Evolutionary conservation across 768 basidiomycete species (phyloP).

Genomic region (Phylloporus sp.): DNA sequence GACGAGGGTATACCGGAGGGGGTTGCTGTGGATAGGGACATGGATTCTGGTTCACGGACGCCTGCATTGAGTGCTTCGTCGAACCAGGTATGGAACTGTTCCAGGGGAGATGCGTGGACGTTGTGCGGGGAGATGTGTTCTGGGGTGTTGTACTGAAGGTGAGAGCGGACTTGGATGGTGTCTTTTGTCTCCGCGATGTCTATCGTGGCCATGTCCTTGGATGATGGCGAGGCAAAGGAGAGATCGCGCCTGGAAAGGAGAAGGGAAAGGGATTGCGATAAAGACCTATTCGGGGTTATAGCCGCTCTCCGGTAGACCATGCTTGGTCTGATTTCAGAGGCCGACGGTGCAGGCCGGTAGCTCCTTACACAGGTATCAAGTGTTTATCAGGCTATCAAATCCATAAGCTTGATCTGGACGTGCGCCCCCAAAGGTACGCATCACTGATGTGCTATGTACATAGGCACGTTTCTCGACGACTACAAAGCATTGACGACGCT

Average conservation of each 20-base stretch:
- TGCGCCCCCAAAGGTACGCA: too few species aligned
- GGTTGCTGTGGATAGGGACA: constrained; percentile 75
- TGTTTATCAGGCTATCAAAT: too few species aligned
- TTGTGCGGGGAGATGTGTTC: constrained; percentile 59
- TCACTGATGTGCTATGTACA: too few species aligned
- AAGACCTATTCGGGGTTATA: constrained; percentile 6
- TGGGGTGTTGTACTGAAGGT: constrained; percentile 70
- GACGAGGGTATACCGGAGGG: constrained; percentile 74
- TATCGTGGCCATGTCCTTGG: constrained; percentile 18
- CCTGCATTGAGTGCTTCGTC: constrained; percentile 49
- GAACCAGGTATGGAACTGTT: constrained; percentile 88
- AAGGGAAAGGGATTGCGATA: constrained; percentile 8
- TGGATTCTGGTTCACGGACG: constrained; percentile 88
- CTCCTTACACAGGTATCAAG: too few species aligned
- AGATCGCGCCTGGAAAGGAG: neutral
- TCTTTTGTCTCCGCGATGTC: constrained; percentile 43
- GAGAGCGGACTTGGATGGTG: constrained; percentile 64
- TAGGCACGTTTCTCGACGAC: neutral
- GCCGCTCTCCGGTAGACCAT: constrained; percentile 5
- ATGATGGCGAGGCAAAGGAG: neutral
- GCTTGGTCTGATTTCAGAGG: too few species aligned
- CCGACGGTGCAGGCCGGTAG: too few species aligned
- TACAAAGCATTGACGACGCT: too few species aligned
- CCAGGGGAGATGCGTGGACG: constrained; percentile 64
- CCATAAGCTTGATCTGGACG: too few species aligned